phyloP scores from a whole-genome alignment of 176 grass and related monocot genomes.

The Aegilops bicornis region DNA sequence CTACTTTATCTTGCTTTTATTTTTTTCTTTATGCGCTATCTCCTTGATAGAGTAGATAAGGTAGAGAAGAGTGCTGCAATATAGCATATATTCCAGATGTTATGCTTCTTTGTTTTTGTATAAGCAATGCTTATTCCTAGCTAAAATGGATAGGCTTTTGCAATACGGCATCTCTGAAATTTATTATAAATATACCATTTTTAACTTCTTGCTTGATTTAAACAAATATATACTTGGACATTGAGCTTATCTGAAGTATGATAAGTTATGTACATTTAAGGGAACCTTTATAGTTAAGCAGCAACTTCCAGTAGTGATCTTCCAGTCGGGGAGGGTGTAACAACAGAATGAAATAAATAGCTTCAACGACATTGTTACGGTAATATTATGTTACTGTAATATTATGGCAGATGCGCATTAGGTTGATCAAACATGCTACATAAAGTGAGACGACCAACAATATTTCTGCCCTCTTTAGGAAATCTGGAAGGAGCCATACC shows the following conservation, averaged over 20 bases:
- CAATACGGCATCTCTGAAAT: not conserved
- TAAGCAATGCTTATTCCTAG: not conserved
- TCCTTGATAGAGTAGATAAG: not conserved
- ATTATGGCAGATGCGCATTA: not conserved
- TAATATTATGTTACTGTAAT: not conserved
- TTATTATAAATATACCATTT: not conserved
- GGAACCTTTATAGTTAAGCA: not conserved
- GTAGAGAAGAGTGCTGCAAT: conserved; percentile 3
- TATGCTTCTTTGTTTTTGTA: not conserved
- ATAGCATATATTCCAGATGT: not conserved
- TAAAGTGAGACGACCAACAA: not conserved
- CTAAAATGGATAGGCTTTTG: not conserved
- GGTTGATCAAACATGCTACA: not conserved
- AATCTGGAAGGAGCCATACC: not conserved
- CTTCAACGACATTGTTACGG: not conserved
- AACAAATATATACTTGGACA: not conserved
- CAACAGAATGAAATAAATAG: not conserved
- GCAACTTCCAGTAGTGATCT: not conserved
- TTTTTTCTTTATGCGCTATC: not conserved
- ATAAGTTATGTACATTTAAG: not conserved
- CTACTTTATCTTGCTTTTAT: not conserved
- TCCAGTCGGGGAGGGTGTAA: not conserved
- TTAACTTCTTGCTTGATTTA: not conserved
- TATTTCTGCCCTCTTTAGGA: conserved; percentile 5
- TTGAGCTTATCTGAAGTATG: not conserved